Conservation (phyloP, 2,329 filamentous ascomycete species). For the Xylariaceae sp. region DNA sequence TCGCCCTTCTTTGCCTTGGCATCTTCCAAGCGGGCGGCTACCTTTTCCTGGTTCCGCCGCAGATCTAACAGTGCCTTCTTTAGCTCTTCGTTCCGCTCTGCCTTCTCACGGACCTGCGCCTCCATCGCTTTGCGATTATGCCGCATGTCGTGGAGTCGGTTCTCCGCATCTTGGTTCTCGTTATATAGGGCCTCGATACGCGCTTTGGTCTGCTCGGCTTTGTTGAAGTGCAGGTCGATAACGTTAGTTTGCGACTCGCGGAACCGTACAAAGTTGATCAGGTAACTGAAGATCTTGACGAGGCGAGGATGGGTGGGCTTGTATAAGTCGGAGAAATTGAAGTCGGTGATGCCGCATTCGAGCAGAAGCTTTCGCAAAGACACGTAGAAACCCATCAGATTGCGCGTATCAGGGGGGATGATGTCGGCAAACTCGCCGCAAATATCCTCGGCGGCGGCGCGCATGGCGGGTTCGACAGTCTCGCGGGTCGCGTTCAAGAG, state of each 20-base stretch:
- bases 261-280: conserved; percentile 98
- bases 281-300: conserved; percentile 92
- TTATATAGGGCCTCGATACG: conserved; percentile 81
- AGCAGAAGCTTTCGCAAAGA: conserved; percentile 73
- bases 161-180: conserved; percentile 84
- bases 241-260: conserved; percentile 85
- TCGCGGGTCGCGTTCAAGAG: conserved; percentile 91
- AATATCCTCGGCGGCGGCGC: conserved; percentile 81
- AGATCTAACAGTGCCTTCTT: conserved; percentile 79
- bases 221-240: conserved; percentile 93
- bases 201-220: conserved; percentile 77
- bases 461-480: conserved; percentile 91
- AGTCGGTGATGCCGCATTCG: conserved; percentile 89
- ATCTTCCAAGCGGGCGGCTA: conserved; percentile 77
- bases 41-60: conserved; percentile 74
- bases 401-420: conserved; percentile 81
- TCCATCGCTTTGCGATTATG: conserved; percentile 77
- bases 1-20: conserved; percentile 75
- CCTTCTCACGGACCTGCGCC: conserved; percentile 76
- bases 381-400: conserved; percentile 93
- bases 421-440: conserved; percentile 81
- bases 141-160: conserved; percentile 73
- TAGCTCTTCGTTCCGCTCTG: conserved; percentile 78
- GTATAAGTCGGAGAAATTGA: conserved; percentile 88
- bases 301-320: conserved; percentile 85